Evolutionary conservation across 2,329 filamentous ascomycete species (phyloP).

Genomic region (Diaporthe eres): DNA sequence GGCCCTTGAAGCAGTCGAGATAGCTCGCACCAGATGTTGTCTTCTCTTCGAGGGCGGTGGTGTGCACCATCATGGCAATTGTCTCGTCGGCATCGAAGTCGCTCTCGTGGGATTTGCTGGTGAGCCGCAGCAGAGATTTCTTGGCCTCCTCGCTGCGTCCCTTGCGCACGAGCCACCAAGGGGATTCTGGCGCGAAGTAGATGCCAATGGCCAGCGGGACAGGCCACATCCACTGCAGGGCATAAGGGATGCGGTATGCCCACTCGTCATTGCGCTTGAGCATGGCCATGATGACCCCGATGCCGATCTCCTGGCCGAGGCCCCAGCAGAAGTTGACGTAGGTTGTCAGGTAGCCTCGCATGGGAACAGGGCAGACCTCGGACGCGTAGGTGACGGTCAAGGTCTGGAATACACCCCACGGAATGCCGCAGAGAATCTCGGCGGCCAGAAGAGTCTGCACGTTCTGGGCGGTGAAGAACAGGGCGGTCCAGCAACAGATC

Average conservation of each 20-base stretch:
- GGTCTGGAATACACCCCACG: conserved; percentile 72
- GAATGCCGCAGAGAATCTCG: conserved; percentile 75
- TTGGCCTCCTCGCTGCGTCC: conserved; percentile 77
- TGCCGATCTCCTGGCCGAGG: conserved; percentile 80
- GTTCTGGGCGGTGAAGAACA: conserved; percentile 76
- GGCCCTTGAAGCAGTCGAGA: conserved; percentile 86
- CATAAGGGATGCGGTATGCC: conserved; percentile 78
- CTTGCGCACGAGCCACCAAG: conserved; percentile 82
- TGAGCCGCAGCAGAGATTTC: conserved; percentile 74
- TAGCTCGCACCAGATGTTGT: conserved; percentile 83
- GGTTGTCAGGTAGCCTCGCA: conserved; percentile 80
- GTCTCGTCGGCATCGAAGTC: conserved; percentile 88
- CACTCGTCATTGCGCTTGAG: conserved; percentile 74
- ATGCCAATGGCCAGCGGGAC: conserved; percentile 76
- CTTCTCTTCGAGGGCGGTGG: conserved; percentile 82
- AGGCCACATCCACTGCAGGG: conserved; percentile 85
- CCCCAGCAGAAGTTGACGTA: conserved; percentile 86
- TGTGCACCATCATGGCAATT: conserved; percentile 93
- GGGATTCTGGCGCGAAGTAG: conserved; percentile 77
- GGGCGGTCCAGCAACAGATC: conserved; percentile 70
- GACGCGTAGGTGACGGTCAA: conserved; percentile 77
- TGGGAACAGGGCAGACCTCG: conserved; percentile 80
- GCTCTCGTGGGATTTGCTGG: conserved; percentile 73
- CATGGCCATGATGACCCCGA: conserved; percentile 80
- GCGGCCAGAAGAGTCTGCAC: conserved; percentile 71